These are phyloP conservation scores for Teunomyces atbi DNA, from an alignment of 805 yeast genomes.

Conservation along the genomic window DNA sequence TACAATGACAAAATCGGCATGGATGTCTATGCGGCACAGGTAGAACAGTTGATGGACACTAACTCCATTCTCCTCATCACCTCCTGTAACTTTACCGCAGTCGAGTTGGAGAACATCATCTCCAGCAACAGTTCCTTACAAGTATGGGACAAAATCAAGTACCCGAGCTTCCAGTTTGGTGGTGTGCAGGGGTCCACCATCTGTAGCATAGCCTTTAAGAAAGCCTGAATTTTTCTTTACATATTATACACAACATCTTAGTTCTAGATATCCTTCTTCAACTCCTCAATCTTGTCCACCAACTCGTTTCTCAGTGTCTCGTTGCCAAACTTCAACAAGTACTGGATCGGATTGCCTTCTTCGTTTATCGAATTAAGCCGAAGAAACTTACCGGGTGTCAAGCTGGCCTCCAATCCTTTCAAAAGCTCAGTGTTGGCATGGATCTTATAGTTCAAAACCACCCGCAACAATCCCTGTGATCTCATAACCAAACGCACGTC, in stretches of 20 bases:
- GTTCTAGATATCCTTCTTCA: slow-evolving; percentile 15
- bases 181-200: slow-evolving; percentile 87
- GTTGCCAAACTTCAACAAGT: slow-evolving; percentile 71
- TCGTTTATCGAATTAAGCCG: slow-evolving; percentile 65
- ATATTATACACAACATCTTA: not conserved
- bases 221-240: slow-evolving; percentile 8
- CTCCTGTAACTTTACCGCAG: slow-evolving; percentile 89
- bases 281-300: slow-evolving; percentile 46
- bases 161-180: slow-evolving; percentile 86
- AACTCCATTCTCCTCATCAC: slow-evolving; percentile 73
- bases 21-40: slow-evolving; percentile 62
- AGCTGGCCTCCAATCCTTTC: slow-evolving; percentile 84
- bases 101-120: slow-evolving; percentile 61
- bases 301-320: slow-evolving; percentile 59
- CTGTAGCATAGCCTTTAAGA: slow-evolving; percentile 78
- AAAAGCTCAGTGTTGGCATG: slow-evolving; percentile 58
- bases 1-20: slow-evolving; percentile 48
- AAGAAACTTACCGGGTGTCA: slow-evolving; percentile 78
- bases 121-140: slow-evolving; percentile 45
- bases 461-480: slow-evolving; percentile 79
- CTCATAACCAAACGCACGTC: slow-evolving; percentile 83
- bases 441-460: slow-evolving; percentile 75
- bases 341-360: slow-evolving; percentile 72
- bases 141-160: slow-evolving; percentile 65
- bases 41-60: slow-evolving; percentile 52